These are phyloP conservation scores for Geopyxis carbonaria DNA, from an alignment of 495 filamentous ascomycete species.

Conservation along the genomic window DNA sequence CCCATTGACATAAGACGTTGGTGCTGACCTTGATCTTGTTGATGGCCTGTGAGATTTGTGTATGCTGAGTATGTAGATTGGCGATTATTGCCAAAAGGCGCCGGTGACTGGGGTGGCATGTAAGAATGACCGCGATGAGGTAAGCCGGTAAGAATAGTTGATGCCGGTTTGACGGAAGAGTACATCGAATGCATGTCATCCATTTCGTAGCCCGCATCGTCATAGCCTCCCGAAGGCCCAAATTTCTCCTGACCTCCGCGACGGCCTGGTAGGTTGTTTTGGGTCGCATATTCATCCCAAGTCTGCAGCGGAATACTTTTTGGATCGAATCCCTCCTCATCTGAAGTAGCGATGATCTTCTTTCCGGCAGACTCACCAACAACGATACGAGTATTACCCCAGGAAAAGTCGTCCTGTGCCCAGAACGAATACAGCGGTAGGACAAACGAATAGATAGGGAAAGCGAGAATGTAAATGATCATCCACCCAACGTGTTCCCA, in stretches of 20 bases:
- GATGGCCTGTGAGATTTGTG: constrained; percentile 35
- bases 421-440: constrained; percentile 96
- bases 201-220: constrained; percentile 68
- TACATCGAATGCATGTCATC: constrained; percentile 95
- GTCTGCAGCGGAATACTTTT: constrained; percentile 81
- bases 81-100: constrained; percentile 39
- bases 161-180: constrained; percentile 84
- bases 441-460: constrained; percentile 82
- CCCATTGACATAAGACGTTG: constrained; percentile 46
- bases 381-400: constrained; percentile 96
- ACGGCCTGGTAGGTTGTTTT: constrained; percentile 79
- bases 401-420: constrained; percentile 96
- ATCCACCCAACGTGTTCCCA: constrained; percentile 99
- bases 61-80: constrained; percentile 42
- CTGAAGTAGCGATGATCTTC: constrained; percentile 69
- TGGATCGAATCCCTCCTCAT: constrained; percentile 80
- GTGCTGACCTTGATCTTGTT: constrained; percentile 21
- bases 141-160: constrained; percentile 78
- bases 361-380: constrained; percentile 84
- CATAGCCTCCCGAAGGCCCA: constrained; percentile 28
- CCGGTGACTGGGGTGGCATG: constrained; percentile 67
- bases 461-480: constrained; percentile 91
- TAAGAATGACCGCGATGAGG: constrained; percentile 44
- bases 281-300: constrained; percentile 94
- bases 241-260: constrained; percentile 60